These are phyloP conservation scores for Leccinum discolor DNA, from an alignment of 1,284 basidiomycete species.

Conservation along the genomic window DNA sequence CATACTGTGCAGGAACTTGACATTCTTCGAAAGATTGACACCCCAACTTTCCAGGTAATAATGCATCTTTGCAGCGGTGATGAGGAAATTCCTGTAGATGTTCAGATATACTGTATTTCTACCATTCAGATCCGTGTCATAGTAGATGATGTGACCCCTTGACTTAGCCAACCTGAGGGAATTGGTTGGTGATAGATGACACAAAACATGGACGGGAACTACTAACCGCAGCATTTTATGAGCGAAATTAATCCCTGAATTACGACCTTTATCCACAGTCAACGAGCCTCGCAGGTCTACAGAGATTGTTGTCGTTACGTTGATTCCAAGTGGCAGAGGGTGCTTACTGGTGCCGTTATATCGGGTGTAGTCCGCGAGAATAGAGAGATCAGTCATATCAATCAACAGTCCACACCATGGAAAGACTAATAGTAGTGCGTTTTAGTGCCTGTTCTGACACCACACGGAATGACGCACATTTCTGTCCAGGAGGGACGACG, in stretches of 20 bases:
- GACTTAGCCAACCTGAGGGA: conserved; percentile 58
- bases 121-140: conserved; percentile 76
- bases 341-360: too few species aligned
- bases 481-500: too few species aligned
- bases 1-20: conserved; percentile 54
- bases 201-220: conserved; percentile 21
- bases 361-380: too few species aligned
- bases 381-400: too few species aligned
- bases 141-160: conserved; percentile 74
- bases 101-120: conserved; percentile 70
- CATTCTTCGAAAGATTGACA: conserved; percentile 42
- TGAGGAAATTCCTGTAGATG: conserved; percentile 83
- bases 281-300: conserved; percentile 62
- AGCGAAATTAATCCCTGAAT: conserved; percentile 56
- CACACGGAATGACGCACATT: too few species aligned
- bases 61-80: conserved; percentile 89
- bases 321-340: not conserved
- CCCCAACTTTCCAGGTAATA: conserved; percentile 74
- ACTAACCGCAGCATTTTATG: conserved; percentile 70
- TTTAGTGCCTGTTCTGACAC: too few species aligned
- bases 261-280: conserved; percentile 63
- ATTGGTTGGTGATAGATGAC: conserved; percentile 5
- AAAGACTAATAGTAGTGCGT: too few species aligned
- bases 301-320: not conserved
- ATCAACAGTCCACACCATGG: too few species aligned